Conservation (phyloP, 2,329 filamentous ascomycete genomes). For the Botrytis medusae region DNA sequence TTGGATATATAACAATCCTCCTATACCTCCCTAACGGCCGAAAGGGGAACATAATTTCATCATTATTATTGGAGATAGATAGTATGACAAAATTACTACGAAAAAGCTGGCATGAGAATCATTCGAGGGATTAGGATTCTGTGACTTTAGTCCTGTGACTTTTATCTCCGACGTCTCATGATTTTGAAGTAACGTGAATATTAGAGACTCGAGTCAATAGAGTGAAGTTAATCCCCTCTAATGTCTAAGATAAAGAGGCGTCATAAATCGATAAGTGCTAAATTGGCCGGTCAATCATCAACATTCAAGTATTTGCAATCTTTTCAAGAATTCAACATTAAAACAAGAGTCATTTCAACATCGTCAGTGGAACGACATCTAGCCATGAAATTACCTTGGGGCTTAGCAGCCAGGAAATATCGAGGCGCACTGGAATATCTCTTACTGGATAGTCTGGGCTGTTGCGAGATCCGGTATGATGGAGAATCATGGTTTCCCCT, state of each 20-base stretch:
- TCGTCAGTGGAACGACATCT: background rate
- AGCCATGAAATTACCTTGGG: background rate
- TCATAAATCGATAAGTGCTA: background rate
- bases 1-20: background rate
- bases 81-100: background rate
- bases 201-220: background rate
- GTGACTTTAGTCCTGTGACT: background rate
- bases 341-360: background rate
- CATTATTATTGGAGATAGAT: background rate
- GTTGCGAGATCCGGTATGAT: background rate
- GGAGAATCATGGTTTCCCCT: conserved; percentile 3
- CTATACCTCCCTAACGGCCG: background rate
- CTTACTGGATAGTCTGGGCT: background rate
- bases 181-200: background rate
- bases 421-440: background rate
- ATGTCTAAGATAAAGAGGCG: background rate
- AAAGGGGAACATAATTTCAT: background rate
- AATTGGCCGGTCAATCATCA: background rate
- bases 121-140: background rate
- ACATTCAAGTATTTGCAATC: background rate
- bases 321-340: background rate
- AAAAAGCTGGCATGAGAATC: background rate
- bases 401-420: background rate
- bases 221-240: background rate
- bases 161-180: background rate